Conservation (phyloP, 345 rosid genomes). For the Lepidium didymum region DNA sequence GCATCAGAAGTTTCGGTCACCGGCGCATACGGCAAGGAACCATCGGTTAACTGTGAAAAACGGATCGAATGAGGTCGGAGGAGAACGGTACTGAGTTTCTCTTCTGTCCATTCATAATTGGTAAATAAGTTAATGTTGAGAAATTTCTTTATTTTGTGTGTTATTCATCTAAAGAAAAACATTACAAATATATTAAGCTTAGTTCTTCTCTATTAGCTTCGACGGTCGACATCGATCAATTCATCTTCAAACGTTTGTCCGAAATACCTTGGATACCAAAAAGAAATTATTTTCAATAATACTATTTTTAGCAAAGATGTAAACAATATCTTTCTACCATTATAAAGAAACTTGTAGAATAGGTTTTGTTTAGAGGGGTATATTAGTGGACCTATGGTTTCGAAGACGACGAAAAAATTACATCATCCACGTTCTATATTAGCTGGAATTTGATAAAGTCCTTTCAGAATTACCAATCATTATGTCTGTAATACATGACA, state of each 20-base stretch:
- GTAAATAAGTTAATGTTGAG: too few relatives aligned
- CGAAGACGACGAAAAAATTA: background rate
- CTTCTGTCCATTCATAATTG: background rate
- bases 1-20: slow-evolving; percentile 21
- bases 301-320: background rate
- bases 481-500: slow-evolving; percentile 10
- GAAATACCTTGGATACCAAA: too few relatives aligned
- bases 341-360: background rate
- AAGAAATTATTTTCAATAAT: too few relatives aligned
- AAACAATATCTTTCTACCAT: background rate
- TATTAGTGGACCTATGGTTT: background rate
- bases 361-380: background rate
- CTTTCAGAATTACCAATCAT: slow-evolving; percentile 1
- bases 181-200: too few relatives aligned
- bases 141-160: too few relatives aligned
- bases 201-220: too few relatives aligned
- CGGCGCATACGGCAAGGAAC: slow-evolving; percentile 28
- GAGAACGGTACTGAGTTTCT: slow-evolving; percentile 25
- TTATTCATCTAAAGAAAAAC: too few relatives aligned
- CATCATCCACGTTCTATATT: slow-evolving; percentile 5
- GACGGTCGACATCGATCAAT: too few relatives aligned
- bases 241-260: too few relatives aligned
- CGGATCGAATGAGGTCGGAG: slow-evolving; percentile 28
- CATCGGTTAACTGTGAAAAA: slow-evolving; percentile 18
- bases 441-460: background rate